Base-by-base conservation (phyloP, 805 yeast species). In the Nematodospora valgi region DNA sequence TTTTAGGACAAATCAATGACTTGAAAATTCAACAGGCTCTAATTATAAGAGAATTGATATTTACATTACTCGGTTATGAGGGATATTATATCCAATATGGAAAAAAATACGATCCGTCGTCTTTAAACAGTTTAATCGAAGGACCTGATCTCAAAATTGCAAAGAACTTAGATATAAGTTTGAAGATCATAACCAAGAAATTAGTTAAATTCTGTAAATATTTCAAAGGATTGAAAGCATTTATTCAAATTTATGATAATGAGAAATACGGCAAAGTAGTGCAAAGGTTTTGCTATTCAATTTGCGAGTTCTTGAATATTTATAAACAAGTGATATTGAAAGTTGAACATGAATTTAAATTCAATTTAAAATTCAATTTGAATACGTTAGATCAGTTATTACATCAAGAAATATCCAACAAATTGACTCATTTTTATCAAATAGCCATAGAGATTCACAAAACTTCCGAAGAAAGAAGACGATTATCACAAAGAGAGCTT, bases 91-190 rank as follows among this genome's bases (percentile, higher is more conserved):
- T 91, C 23, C 64, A 88, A 28, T 86, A 73, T 51, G 71, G 80
- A 21, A 82, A 77, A 27, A 64, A 69, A 14, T 86, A 75, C 49
- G 75, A 78, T 47, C 78, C 80, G 0, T 39, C 41, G 0, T 52
- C 58, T 22, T 34, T 49, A 7, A 62, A 58, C 10, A 64, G 70
- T 22, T 54, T 72, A 28, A 58, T 82, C 3, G 54, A 54, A 10
- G 95, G 94, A 0, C 94, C 95, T 1, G 91, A 82, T 40, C 88
- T 73, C 56, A 72, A 77, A 42, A 73, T 87, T 17, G 80, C 84
- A 27, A 82, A 78, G 45, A 78, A 75, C 39, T 62, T 93, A 48
- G 95, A 86, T 48, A 70, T 83, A 1, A 76, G 88, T 17, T 64
- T 86, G 39, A 82, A 82, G 50, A 83, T 82, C 37, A 69, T 86